These are phyloP conservation scores for Juglanconis sp. DNA, from an alignment of 2,329 filamentous ascomycete species.

Conservation along the genomic window DNA sequence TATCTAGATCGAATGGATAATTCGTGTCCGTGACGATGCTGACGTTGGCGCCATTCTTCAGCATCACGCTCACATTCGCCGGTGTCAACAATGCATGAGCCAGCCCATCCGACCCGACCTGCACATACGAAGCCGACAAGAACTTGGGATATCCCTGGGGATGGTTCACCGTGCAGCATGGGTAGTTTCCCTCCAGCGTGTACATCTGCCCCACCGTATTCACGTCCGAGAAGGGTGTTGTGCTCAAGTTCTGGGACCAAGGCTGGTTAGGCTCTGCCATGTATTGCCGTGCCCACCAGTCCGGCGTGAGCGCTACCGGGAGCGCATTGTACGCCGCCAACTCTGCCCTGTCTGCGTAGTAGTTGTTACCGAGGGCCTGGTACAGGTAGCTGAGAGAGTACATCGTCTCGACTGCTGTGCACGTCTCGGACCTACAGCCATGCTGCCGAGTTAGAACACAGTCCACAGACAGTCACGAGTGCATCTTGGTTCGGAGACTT, in stretches of 20 bases:
- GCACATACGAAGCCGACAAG: conserved; percentile 6
- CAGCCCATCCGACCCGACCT: not conserved
- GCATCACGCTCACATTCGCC: conserved; percentile 35
- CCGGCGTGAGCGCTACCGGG: not conserved
- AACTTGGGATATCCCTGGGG: conserved; percentile 14
- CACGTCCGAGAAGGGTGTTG: conserved; percentile 12
- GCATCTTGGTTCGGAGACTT: not conserved
- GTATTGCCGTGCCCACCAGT: conserved; percentile 12
- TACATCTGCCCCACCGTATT: conserved; percentile 14
- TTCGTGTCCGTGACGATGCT: conserved; percentile 42
- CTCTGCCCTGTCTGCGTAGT: conserved; percentile 11
- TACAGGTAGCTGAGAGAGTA: conserved; percentile 14
- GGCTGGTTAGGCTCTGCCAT: conserved; percentile 11
- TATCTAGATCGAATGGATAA: conserved; percentile 38
- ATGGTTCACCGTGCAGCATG: conserved; percentile 14
- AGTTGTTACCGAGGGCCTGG: conserved; percentile 6
- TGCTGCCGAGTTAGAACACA: not conserved
- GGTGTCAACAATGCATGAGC: conserved; percentile 48
- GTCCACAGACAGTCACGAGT: not conserved
- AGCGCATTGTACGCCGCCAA: conserved; percentile 12
- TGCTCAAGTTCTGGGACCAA: conserved; percentile 10
- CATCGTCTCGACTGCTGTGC: conserved; percentile 13
- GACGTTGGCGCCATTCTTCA: conserved; percentile 34
- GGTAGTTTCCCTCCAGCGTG: conserved; percentile 15
- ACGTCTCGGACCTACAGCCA: conserved; percentile 2